Base-by-base conservation (phyloP, 1,139 yeast species). In the Pichia sp. region DNA sequence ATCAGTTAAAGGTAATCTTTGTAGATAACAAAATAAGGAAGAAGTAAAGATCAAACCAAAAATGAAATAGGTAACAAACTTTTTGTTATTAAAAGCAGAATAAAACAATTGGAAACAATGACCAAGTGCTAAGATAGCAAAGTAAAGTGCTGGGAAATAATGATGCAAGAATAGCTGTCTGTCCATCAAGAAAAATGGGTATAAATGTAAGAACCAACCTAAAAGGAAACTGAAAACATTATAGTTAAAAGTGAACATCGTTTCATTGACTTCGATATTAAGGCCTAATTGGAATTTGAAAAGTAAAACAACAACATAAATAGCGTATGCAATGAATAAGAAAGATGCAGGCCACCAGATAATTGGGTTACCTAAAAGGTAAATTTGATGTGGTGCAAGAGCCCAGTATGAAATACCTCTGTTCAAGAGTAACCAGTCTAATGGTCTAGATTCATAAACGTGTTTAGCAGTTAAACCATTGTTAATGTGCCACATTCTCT, bases 381-480 rank as follows among this genome's bases (percentile, higher is more conserved):
- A 93, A 33, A 91, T 78, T 61, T 85, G 95, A 51, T 73, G 76
- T 60, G 82, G 72, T 47, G 84, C 78, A 20, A 29, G 39, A 37
- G 50, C 52, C 97, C 97, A 91, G 69, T 91, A 93, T 65, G 87
- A 87, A 64, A 93, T 91, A 61, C 98, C 98, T 64, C 97, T 81
- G 48, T 72, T 64, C 58, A 93, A 71, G 31, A 83, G 64, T 46
- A 96, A 95, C 99, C 99, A 93, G 30, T 87, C 74, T 44, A 69
- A 69, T 41, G 99, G 98, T 42, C 77, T 68, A 11, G 96, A 86
- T 66, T 89, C 95, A 79, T 84, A 91, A 52, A 73, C 69, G 62
- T 93, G 98, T 51, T 88, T 77, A 30, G 80, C 83, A 35, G 91
- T 86, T 56, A 91, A 73, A 21, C 89, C 93, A 51, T 75, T 77